Evolutionary conservation across 2,329 filamentous ascomycete genomes (phyloP), one percentile per base, ranked within the genome.

Genomic region (Clarireedia paspali): DNA sequence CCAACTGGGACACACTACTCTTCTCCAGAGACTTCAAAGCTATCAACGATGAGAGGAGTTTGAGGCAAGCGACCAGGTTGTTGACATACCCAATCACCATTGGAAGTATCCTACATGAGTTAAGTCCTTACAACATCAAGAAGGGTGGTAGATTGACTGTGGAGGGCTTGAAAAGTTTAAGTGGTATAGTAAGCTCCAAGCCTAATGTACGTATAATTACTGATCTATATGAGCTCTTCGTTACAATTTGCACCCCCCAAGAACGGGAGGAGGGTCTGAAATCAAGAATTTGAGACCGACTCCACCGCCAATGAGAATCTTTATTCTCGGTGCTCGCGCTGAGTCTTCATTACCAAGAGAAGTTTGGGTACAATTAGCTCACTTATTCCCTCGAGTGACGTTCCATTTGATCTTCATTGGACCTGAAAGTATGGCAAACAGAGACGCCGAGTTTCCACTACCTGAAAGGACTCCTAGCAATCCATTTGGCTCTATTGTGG

Each of bases 1-100:
- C 88, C 45, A 99, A 95, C 71, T 99, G 94, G 94, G 94, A 99
- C 71, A 97, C 94, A 0, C 89, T 95, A 65, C 77, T 99, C 68
- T 99, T 96, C 70, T 95, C 91, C 3, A 81, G 94, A 66, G 87
- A 95, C 66, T 97, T 94, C 66, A 82, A 87, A 62, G 95, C 95
- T 5, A 85, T 99, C 68, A 91, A 99, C 70, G 84, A 91, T 59
- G 91, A 96, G 69, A 82, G 92, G 57, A 87, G 85, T 66, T 88
- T 99, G 84, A 81, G 94, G 58, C 95, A 99, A 72, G 91, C 91
- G 26, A 99, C 94, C 1, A 83, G 91, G 62, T 79, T 99, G 63
- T 76, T 99, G 64, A 99, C 95, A 17, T 99, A 99, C 70, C 94
- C 94, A 1, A 75, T 94, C 58, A 97, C 94, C 0, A 83, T 99